Percentiles rank a stretch among this genome's conserved stretches.
phyloP scores from a whole-genome alignment of 495 filamentous ascomycete genomes.

The Penicillium paxilli region DNA sequence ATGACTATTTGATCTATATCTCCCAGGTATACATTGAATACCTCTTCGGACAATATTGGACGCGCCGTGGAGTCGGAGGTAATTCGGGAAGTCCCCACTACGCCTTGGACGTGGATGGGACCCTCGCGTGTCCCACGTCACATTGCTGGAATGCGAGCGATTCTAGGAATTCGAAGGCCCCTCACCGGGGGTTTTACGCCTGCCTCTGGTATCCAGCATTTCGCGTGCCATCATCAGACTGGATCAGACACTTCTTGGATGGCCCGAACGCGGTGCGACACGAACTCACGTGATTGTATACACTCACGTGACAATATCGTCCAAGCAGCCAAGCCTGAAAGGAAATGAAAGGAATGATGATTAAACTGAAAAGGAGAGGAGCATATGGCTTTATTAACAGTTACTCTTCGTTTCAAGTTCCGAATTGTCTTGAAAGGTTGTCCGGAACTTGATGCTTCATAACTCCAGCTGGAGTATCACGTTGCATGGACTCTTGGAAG shows the following conservation, averaged over 20 bases:
- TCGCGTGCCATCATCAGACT: not conserved
- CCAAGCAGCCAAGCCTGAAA: no score
- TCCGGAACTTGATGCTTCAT: no score
- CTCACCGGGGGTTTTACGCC: not conserved
- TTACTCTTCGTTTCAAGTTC: no score
- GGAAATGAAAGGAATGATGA: no score
- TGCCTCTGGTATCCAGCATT: conserved; percentile 14
- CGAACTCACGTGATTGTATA: conserved; percentile 15
- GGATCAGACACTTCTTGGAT: not conserved
- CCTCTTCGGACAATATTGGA: conserved; percentile 4
- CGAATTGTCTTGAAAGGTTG: no score
- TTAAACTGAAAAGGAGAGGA: no score
- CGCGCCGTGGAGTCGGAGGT: conserved; percentile 17
- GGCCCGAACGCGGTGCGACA: conserved; percentile 16
- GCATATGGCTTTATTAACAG: no score
- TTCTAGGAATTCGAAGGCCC: conserved; percentile 6
- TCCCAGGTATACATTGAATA: no score
- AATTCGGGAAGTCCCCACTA: conserved; percentile 17
- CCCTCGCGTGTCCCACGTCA: conserved; percentile 25
- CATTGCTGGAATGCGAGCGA: conserved; percentile 18
- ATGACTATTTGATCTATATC: no score
- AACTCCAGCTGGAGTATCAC: no score
- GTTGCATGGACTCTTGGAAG: no score
- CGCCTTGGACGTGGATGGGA: conserved; percentile 16
- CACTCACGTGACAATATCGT: not conserved